Base-by-base conservation (phyloP, 768 basidiomycete genomes). In the Podaxis rugospora region DNA sequence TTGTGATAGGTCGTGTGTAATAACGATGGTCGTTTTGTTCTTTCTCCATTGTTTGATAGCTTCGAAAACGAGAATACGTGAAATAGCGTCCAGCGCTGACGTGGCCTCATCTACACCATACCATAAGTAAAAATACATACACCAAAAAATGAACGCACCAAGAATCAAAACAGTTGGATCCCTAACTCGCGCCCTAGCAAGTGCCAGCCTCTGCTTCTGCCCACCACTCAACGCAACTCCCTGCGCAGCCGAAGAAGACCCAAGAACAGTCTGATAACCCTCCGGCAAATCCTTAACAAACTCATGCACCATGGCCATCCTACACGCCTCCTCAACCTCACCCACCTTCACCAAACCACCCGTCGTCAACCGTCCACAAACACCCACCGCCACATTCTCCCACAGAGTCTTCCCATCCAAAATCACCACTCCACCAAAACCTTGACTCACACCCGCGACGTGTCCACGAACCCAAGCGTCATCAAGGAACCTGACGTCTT, bases 1-100 rank as follows among this genome's bases (percentile, higher is more conserved):
- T 65, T 95, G 92, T 1, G 88, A 87, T 16, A 98, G 84, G 66
- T 98, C 97, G 72, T 98, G 96, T 0, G 96, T 98, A 70, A 98
- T 97, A 63, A 95, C 88, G 69, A 95, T 87, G 5, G 93, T 97
- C 4, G 93, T 98, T 66, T 85, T 86, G 75, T 90, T 89, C 14
- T 70, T 68, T 5, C 92, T 80, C 89, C 90, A 93, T 2, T 73
- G 73, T 67, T 79, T 79, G 55, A 87, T 76, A 1, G 88, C 88
- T 60, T 85, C 83, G 54, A 93, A 92, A 18, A 98, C 92, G 49
- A 94, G 83, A 23, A 92, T 77, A 18, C 95, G 89, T 1, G 95
- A 93, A 1, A 89, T 88, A 11, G 88, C 84, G 72, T 98, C 96
- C 61, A 98, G 78, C 16, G 90, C 88, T 1, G 89, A 91, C 2